Base-by-base conservation (phyloP, 495 filamentous ascomycete genomes). In the Talaromyces ruber region DNA sequence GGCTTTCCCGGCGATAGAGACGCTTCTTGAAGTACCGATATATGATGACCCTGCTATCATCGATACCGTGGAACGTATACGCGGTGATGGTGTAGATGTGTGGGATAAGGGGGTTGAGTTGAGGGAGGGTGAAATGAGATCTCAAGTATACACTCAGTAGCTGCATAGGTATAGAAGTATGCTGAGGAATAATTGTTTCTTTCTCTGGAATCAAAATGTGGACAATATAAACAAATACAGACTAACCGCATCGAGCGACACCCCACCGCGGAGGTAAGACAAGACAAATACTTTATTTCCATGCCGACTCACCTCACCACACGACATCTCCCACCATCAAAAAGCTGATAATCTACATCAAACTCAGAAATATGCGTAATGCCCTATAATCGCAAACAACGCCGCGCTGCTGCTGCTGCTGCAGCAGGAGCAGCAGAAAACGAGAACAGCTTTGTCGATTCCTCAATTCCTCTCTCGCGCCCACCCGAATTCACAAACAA, bases 331-430 rank as follows among this genome's bases (percentile, higher is more conserved):
- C 6, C 34, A 37, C 32, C 34, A 16, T 39, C 34, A 39, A 39
- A 39, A 39, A 39, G 2, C n/a, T 8, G 18, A 47, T 16, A 3
- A 18, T 4, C 43, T 21, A 47, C n/a, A 47, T 47, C 16, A 2
- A 47, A 3, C 4, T 18, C 1, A 22, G 18, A 21, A 2, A 22
- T 47, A 18, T 6, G 21, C 7, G 4, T n/a, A 21, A 54, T 54
- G 51, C 51, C 51, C 2, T 45, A 60, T 21, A 82, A 82, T 61
- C 73, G 80, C 63, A 81, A 80, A 70, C 74, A 82, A 65, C 74
- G 79, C 61, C 79, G 79, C 58, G 73, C 77, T 61, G 74, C 74
- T 59, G 73, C 76, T 26, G 65, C 64, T 26, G 63, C 63, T 1
- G 53, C 47, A 30, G 65, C 70, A 0, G 63, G 68, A 14, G 43